Base-by-base conservation (phyloP, 208 protist genomes). In the Leishmania martiniquensis region DNA sequence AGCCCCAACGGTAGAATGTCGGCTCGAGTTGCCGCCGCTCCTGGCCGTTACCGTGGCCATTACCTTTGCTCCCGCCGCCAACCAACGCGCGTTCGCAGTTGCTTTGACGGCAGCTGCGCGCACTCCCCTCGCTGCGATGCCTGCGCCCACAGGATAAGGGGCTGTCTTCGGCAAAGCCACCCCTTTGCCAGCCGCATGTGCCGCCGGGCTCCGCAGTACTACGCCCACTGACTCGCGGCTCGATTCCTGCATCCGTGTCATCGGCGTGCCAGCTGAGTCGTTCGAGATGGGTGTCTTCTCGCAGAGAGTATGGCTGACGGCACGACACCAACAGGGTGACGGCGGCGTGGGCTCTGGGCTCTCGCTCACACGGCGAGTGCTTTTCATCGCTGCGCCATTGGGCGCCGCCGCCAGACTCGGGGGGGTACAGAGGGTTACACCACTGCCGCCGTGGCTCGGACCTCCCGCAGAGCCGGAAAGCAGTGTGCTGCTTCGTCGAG, bases 341-440 rank as follows among this genome's bases (percentile, higher is more conserved):
- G 79, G 79, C 32, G 74, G 79, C 20, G 32, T 34, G 1, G 79
- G 79, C 74, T 83, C 79, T 12, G 79, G 79, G 52, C 79, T 83
- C 52, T 75, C 59, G n/a, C 74, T 83, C 29, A 70, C 12, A 12
- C 25, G 44, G 39, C 17, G 54, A 34, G 49, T 15, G 42, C 71
- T 49, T 13, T 45, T 37, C 12, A 55, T 32, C 51, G 42, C 72
- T 54, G n/a, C 45, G 65, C 20, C 65, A n/a, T 44, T 1, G 12
- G 65, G 22, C 17, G 65, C 9, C 42, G 42, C 15, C 42, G 42
- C 1, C 1, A 29, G 15, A 5, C 4, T 42, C 2, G 42, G 25
- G 15, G 5, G 20, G 15, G 2, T 12, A 34, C 65, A 1, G 25
- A 42, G 49, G 13, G 65, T 37, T 44, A 25, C 37, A 7, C 25